Conservation (phyloP, 192 early-diverging fungal genomes). For the Powellomyces hirtus region DNA sequence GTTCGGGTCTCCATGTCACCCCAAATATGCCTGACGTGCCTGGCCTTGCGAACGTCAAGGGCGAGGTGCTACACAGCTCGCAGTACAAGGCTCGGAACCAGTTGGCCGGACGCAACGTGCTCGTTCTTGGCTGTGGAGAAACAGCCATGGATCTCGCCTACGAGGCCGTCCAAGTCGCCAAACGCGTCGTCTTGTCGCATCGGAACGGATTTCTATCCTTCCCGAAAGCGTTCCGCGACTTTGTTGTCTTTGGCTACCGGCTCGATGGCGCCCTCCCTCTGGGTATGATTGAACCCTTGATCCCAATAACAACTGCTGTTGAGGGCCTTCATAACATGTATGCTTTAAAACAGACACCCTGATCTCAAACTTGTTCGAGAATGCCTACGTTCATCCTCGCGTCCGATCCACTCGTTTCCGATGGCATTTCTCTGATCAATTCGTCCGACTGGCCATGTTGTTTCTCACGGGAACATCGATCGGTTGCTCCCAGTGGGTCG, state of each 20-base stretch:
- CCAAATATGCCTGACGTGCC: neutral
- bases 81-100: neutral
- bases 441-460: neutral
- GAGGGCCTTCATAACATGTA: too few relatives aligned
- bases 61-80: conserved; percentile 6
- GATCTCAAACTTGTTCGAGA: conserved; percentile 9
- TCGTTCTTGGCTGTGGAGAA: conserved; percentile 11
- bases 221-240: conserved; percentile 8
- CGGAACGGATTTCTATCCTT: conserved; percentile 17
- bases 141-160: conserved; percentile 19
- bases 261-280: neutral
- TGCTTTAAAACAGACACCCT: too few relatives aligned
- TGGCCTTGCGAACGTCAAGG: neutral
- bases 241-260: neutral
- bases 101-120: neutral
- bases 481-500: conserved; percentile 12
- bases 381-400: conserved; percentile 7
- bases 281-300: too few relatives aligned
- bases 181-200: conserved; percentile 1
- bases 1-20: conserved; percentile 8
- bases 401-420: neutral
- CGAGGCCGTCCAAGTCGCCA: neutral
- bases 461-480: conserved; percentile 1
- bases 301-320: too few relatives aligned
- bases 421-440: conserved; percentile 9